Evolutionary conservation across 495 filamentous ascomycete species (phyloP).

Genomic region (Aspergillus indologenus): DNA sequence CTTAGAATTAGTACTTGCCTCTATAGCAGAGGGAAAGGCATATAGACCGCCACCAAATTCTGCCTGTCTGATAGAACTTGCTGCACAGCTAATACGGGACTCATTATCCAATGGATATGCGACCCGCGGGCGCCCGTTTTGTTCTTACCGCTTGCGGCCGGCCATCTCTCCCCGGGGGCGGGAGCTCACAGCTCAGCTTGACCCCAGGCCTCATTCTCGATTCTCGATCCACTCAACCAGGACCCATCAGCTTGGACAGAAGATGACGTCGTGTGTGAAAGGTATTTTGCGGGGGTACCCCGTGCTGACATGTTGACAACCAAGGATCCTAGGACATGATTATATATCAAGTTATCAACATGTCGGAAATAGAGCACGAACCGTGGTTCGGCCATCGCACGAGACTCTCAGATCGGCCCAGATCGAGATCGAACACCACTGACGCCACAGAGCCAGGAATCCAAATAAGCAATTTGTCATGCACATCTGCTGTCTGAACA

Average conservation of each 20-base stretch:
- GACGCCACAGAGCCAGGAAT: background rate
- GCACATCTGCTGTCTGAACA: background rate
- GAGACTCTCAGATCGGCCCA: background rate
- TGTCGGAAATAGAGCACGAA: background rate
- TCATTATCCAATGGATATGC: too few relatives aligned
- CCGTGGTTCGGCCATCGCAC: background rate
- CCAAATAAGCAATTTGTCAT: background rate
- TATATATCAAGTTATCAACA: background rate
- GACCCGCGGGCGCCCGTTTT: too few relatives aligned
- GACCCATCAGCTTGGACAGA: background rate
- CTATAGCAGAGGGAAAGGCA: too few relatives aligned
- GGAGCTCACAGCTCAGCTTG: background rate
- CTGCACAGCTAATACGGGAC: too few relatives aligned
- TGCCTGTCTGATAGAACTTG: too few relatives aligned
- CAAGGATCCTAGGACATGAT: background rate
- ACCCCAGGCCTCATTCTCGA: background rate
- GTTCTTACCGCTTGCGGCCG: background rate
- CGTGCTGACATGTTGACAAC: background rate
- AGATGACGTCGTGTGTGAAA: background rate
- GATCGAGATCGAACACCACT: background rate
- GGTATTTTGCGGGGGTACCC: background rate
- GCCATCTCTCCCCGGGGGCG: background rate
- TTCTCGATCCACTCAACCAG: too few relatives aligned
- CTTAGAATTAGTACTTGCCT: too few relatives aligned
- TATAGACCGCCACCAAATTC: too few relatives aligned